Evolutionary conservation across 2,329 filamentous ascomycete species (phyloP), one percentile per base, ranked within the genome.

Genomic region (Thelonectria blattea): DNA sequence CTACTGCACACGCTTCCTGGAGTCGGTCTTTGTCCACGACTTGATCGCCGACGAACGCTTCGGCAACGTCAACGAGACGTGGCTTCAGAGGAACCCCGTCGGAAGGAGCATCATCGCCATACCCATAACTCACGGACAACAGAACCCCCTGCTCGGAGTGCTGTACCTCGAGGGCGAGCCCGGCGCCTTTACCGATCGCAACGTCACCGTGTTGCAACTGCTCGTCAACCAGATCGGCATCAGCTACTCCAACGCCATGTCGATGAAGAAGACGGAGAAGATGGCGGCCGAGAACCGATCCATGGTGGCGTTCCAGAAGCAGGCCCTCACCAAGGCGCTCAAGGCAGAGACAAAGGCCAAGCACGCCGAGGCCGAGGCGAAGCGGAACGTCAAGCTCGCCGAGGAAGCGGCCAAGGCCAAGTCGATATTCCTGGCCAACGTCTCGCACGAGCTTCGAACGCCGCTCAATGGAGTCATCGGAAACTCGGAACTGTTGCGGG

Each of bases 391-490:
- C 72, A 89, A 91, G 75, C 83, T 93, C 41, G 92, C 92, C 15
- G 91, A 94, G 72, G 91, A 94, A 74, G 91, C 91, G 11, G 90
- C 91, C 20, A 92, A 91, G 75, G 91, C 91, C 41, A 94, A 94
- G 74, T 90, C 88, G 2, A 91, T 93, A 58, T 94, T 94, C 76
- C 79, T 91, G 46, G 89, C 89, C 42, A 91, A 91, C 64, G 91
- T 94, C 66, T 92, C 89, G 2, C 91, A 94, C 75, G 91, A 94
- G 75, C 78, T 94, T 59, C 87, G 90, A 48, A 93, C 91, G 2
- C 92, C 92, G 0, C 88, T 96, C 51, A 93, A 94, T 59, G 92
- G 92, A 30, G 91, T 96, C 9, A 93, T 96, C 69, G 92, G 92
- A 48, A 96, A 96, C 81, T 91, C 90, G 11, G 92, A 96, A 74